phyloP scores from a whole-genome alignment of 78 protist genomes.

The Acrasis kona region DNA sequence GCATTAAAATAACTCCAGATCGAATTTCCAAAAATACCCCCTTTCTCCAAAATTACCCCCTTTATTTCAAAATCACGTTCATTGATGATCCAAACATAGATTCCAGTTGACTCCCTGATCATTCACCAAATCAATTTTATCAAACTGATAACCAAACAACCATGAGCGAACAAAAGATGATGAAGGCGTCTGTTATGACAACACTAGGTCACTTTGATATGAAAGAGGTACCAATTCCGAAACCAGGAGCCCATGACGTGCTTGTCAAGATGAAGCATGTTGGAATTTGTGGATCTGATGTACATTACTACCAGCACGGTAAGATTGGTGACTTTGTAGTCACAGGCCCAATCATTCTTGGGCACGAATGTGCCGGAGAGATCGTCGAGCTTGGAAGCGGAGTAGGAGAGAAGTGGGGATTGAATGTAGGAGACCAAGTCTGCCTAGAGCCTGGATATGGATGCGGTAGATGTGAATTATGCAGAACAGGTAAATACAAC shows the following conservation, averaged over 20 bases:
- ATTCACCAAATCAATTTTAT: no score
- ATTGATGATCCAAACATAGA: no score
- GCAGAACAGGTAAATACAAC: slow-evolving; percentile 34
- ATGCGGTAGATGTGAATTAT: neutral
- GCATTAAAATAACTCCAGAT: no score
- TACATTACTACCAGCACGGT: slow-evolving; percentile 39
- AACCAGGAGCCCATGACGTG: slow-evolving; percentile 17
- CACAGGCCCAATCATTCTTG: slow-evolving; percentile 31
- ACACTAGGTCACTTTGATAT: neutral
- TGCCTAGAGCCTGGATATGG: slow-evolving; percentile 52
- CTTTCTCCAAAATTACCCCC: no score
- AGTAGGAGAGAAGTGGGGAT: neutral
- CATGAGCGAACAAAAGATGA: no score
- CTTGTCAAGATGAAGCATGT: slow-evolving; percentile 30
- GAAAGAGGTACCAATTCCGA: slow-evolving; percentile 4
- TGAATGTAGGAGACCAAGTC: slow-evolving; percentile 44
- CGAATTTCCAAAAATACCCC: no score
- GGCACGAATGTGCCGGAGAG: slow-evolving; percentile 39
- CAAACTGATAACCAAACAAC: no score
- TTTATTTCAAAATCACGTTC: no score
- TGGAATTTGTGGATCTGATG: slow-evolving; percentile 59
- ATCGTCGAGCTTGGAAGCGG: slow-evolving; percentile 8
- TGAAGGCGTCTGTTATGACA: neutral
- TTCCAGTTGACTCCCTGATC: no score
- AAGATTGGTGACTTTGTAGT: slow-evolving; percentile 25